A percentile compares a stretch with the other conserved stretches of the same genome.
phyloP scores from a whole-genome alignment of 805 yeast genomes.

The Kodamaea neixiangensis region DNA sequence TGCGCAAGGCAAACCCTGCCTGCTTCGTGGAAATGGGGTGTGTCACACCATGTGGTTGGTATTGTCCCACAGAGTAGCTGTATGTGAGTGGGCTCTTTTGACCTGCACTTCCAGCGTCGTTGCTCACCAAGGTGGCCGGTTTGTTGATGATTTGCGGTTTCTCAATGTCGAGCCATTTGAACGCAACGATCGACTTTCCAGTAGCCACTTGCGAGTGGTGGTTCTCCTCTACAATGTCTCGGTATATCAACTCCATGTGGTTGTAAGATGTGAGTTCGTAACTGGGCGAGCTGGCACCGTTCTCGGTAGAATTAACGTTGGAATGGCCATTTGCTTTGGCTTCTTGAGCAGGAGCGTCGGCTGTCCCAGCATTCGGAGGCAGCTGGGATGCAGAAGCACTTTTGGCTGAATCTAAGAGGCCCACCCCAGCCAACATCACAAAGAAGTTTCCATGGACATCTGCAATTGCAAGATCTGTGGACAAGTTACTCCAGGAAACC shows the following conservation, averaged over 20 bases:
- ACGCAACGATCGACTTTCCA: slow-evolving; percentile 40
- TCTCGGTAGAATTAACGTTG: slow-evolving; percentile 14
- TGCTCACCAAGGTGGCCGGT: slow-evolving; percentile 51
- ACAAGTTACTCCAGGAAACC: slow-evolving; percentile 75
- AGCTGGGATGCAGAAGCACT: slow-evolving; percentile 13
- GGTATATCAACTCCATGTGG: slow-evolving; percentile 49
- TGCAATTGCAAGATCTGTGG: slow-evolving; percentile 78
- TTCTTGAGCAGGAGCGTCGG: slow-evolving; percentile 20
- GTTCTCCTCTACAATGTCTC: slow-evolving; percentile 33
- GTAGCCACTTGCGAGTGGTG: slow-evolving; percentile 12
- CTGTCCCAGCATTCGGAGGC: slow-evolving; percentile 18
- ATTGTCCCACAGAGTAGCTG: slow-evolving; percentile 60
- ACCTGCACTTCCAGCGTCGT: slow-evolving; percentile 5
- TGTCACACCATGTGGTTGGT: slow-evolving; percentile 58
- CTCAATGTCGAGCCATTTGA: slow-evolving; percentile 75
- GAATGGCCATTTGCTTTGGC: slow-evolving; percentile 13
- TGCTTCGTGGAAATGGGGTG: slow-evolving; percentile 72
- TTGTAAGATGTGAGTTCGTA: slow-evolving; percentile 47
- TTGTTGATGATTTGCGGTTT: slow-evolving; percentile 61
- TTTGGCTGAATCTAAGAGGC: slow-evolving; percentile 32
- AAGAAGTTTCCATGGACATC: slow-evolving; percentile 68
- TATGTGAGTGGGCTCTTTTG: slow-evolving; percentile 30
- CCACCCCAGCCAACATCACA: slow-evolving; percentile 44
- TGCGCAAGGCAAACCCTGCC: slow-evolving; percentile 67
- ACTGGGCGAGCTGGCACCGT: slow-evolving; percentile 31